phyloP scores from a whole-genome alignment of 768 basidiomycete species.

The Amanita pseudoporphyria region DNA sequence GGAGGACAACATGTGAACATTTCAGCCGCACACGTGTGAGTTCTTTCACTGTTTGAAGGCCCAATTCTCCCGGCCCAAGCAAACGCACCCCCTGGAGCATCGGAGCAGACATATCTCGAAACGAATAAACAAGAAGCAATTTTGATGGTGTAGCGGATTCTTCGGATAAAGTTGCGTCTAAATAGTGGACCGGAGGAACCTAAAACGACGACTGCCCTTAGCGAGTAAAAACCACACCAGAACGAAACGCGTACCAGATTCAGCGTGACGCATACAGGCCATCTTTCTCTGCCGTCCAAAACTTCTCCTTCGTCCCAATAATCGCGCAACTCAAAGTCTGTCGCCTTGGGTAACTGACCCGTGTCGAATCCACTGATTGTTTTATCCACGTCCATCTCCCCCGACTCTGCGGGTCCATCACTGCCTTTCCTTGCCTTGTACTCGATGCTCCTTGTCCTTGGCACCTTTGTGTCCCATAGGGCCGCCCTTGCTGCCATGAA shows the following conservation, averaged over 20 bases:
- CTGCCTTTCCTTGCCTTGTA: constrained; percentile 39
- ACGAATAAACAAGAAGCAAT: constrained; percentile 58
- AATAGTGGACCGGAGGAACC: constrained; percentile 51
- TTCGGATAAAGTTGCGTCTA: constrained; percentile 68
- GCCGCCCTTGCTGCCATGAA: constrained; percentile 76
- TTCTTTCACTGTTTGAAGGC: constrained; percentile 33
- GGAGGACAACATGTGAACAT: background rate
- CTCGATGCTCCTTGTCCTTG: constrained; percentile 60
- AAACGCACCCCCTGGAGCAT: constrained; percentile 55
- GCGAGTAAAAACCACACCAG: background rate
- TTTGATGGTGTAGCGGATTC: constrained; percentile 57
- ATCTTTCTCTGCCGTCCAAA: constrained; percentile 48
- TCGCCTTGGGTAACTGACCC: constrained; percentile 36
- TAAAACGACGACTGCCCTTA: constrained; percentile 16
- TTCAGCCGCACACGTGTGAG: constrained; percentile 41
- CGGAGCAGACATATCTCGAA: constrained; percentile 28
- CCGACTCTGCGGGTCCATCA: constrained; percentile 11
- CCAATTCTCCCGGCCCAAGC: constrained; percentile 53
- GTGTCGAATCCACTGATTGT: constrained; percentile 51
- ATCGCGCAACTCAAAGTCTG: constrained; percentile 82
- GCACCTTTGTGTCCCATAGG: constrained; percentile 74
- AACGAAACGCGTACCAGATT: constrained; percentile 46
- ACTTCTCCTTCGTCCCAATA: constrained; percentile 80
- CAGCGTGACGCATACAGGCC: constrained; percentile 74
- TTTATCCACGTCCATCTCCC: constrained; percentile 51